Conservation (phyloP, 768 basidiomycete genomes). For the Lentinula boryana region DNA sequence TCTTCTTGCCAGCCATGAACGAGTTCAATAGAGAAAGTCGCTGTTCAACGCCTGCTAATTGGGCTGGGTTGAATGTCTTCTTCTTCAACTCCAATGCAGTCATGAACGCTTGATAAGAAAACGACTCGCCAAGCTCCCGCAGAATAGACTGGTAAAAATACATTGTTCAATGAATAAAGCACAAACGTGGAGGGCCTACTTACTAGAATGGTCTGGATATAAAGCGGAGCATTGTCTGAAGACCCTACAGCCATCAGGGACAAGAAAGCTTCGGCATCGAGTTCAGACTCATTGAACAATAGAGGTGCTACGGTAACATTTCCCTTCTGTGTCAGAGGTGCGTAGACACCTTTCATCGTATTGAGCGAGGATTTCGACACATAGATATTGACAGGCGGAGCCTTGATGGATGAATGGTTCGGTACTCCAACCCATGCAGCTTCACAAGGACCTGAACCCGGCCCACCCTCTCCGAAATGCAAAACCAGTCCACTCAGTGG, state of each 20-base stretch:
- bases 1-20: slow-evolving; percentile 37
- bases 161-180: neutral
- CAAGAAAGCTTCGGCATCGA: slow-evolving; percentile 63
- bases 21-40: slow-evolving; percentile 55
- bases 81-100: slow-evolving; percentile 38
- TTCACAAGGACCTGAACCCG: slow-evolving; percentile 52
- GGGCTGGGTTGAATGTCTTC: slow-evolving; percentile 48
- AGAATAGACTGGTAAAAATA: slow-evolving; percentile 41
- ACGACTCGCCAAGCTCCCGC: slow-evolving; percentile 56
- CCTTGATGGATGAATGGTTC: slow-evolving; percentile 19
- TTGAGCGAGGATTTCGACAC: slow-evolving; percentile 57
- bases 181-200: slow-evolving; percentile 11
- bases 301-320: slow-evolving; percentile 50
- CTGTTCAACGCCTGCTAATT: slow-evolving; percentile 53
- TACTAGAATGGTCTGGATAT: slow-evolving; percentile 65
- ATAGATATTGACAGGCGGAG: slow-evolving; percentile 40
- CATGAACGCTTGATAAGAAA: slow-evolving; percentile 46
- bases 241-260: slow-evolving; percentile 72
- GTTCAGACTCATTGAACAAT: slow-evolving; percentile 48
- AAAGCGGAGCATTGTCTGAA: slow-evolving; percentile 57
- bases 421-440: slow-evolving; percentile 54
- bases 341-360: slow-evolving; percentile 55
- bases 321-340: slow-evolving; percentile 32
- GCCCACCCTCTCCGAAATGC: slow-evolving; percentile 66
- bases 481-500: slow-evolving; percentile 60